These are phyloP conservation scores for Colletotrichum liriopes DNA, from an alignment of 2,329 filamentous ascomycete species.

Conservation along the genomic window DNA sequence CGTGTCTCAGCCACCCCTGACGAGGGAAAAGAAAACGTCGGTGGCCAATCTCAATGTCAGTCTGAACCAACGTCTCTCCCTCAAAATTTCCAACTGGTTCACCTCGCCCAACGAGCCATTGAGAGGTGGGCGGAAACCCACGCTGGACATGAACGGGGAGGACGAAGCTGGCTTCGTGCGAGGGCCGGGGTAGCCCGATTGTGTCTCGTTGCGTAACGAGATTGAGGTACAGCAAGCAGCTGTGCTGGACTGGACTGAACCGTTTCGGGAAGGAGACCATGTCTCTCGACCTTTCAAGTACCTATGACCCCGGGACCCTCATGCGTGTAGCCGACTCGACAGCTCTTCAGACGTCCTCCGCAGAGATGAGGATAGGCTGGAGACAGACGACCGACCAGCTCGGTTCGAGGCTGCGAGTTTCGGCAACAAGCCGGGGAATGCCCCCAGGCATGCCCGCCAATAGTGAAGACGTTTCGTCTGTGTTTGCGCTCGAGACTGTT, in stretches of 20 bases:
- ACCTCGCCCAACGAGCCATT: not conserved
- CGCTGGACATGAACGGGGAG: constrained; percentile 16
- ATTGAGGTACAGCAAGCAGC: constrained; percentile 5
- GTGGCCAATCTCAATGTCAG: constrained; percentile 10
- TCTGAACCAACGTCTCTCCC: constrained; percentile 8
- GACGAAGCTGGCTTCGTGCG: constrained; percentile 27
- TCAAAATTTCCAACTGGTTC: not conserved
- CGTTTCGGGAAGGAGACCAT: not conserved
- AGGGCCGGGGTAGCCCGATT: constrained; percentile 7
- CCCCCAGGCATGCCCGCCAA: not conserved
- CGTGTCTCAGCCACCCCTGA: not conserved
- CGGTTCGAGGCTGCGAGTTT: not conserved
- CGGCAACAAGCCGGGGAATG: not conserved
- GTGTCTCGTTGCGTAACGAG: constrained; percentile 33
- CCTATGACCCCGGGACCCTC: not conserved
- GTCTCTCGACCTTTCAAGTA: not conserved
- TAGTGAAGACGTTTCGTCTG: not conserved
- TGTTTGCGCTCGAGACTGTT: not conserved
- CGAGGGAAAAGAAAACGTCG: not conserved
- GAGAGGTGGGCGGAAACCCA: not conserved
- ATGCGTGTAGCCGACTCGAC: constrained; percentile 15
- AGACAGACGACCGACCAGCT: not conserved
- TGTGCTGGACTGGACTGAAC: not conserved
- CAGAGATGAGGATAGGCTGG: not conserved
- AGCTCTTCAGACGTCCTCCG: not conserved